Evolutionary conservation across 192 early-diverging fungal genomes (phyloP).

Genomic region (Tieghemiomyces parasiticus): DNA sequence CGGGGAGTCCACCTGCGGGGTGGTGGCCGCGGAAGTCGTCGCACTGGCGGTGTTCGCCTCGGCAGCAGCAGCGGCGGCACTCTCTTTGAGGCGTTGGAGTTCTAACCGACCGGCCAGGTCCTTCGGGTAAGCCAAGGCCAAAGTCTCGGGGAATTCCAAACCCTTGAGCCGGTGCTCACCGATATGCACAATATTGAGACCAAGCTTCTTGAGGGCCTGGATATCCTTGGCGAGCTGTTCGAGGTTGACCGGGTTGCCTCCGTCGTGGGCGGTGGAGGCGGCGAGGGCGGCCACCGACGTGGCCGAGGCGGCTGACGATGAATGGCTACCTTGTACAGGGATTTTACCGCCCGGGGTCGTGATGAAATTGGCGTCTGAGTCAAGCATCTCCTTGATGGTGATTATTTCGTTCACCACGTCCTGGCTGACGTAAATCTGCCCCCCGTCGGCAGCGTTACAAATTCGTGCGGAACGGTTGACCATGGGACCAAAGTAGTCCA

Average conservation of each 20-base stretch:
- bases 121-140: conserved; percentile 51
- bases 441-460: conserved; percentile 72
- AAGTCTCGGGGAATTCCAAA: conserved; percentile 71
- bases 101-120: conserved; percentile 29
- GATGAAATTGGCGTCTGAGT: conserved; percentile 16
- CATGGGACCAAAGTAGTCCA: conserved; percentile 95
- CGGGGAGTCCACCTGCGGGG: no score
- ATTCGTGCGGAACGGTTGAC: conserved; percentile 79
- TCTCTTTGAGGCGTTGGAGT: conserved; percentile 11
- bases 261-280: conserved; percentile 22
- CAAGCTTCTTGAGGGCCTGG: conserved; percentile 46
- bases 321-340: neutral
- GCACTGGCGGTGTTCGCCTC: neutral
- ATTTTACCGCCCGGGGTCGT: neutral
- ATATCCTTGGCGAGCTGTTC: conserved; percentile 32
- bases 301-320: conserved; percentile 5
- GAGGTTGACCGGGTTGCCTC: conserved; percentile 14
- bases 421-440: conserved; percentile 74
- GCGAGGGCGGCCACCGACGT: conserved; percentile 11
- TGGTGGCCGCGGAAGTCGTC: no score
- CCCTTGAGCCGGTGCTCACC: conserved; percentile 80
- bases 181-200: conserved; percentile 50
- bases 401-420: conserved; percentile 56
- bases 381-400: conserved; percentile 22
- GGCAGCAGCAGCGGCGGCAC: neutral